phyloP scores from a whole-genome alignment of 768 basidiomycete species.

The Antrodiella citrinella region DNA sequence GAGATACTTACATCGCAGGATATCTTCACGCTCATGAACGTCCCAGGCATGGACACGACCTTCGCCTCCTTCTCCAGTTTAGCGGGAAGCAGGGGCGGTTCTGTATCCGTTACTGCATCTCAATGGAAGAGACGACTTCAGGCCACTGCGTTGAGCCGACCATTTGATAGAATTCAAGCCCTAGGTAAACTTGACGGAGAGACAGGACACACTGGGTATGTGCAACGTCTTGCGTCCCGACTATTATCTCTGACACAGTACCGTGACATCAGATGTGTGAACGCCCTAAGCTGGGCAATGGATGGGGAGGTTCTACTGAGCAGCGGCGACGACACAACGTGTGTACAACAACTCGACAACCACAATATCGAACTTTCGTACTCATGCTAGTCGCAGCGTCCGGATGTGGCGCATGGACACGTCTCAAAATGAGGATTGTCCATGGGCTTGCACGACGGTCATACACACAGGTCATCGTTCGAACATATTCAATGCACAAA shows the following conservation, averaged over 20 bases:
- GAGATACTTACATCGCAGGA: too few species aligned
- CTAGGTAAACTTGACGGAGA: conserved; percentile 40
- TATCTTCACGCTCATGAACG: too few species aligned
- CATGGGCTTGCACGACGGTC: conserved; percentile 56
- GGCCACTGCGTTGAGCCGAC: conserved; percentile 12
- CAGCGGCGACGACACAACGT: conserved; percentile 71
- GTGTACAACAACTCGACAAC: conserved; percentile 13
- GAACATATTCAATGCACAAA: conserved; percentile 81
- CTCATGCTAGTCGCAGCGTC: conserved; percentile 33
- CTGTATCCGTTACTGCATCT: neutral
- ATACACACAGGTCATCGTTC: conserved; percentile 72
- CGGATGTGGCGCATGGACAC: conserved; percentile 72
- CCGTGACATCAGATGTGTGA: conserved; percentile 50
- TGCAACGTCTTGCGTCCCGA: conserved; percentile 2
- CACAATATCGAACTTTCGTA: conserved; percentile 2
- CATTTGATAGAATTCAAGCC: conserved; percentile 62
- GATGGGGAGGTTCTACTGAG: conserved; percentile 59
- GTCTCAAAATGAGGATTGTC: conserved; percentile 41
- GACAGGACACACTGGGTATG: conserved; percentile 64
- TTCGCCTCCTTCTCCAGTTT: too few species aligned
- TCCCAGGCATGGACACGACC: too few species aligned
- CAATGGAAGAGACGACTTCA: conserved; percentile 12
- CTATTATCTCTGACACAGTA: neutral
- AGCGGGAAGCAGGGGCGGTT: neutral
- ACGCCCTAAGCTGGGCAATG: conserved; percentile 67